Evolutionary conservation across 352 stramenopile species (phyloP).

Genomic region (Pythium coloratum): DNA sequence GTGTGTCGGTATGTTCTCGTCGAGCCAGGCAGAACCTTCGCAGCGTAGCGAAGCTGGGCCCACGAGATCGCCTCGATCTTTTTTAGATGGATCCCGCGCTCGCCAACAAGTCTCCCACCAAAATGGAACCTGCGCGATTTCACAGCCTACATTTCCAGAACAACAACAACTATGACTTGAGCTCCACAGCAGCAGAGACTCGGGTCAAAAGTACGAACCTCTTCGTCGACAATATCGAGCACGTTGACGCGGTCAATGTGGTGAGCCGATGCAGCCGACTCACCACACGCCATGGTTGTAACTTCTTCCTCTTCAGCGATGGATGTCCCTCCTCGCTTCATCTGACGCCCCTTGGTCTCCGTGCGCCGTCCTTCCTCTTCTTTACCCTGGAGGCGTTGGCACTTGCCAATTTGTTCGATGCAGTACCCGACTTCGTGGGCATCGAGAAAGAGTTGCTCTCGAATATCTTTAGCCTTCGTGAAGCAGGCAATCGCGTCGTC

Average conservation of each 20-base stretch:
- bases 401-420: conserved; percentile 84
- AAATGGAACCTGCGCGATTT: conserved; percentile 67
- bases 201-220: conserved; percentile 18
- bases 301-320: conserved; percentile 13
- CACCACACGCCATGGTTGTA: conserved; percentile 2
- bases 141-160: conserved; percentile 37
- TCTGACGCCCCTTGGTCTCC: conserved; percentile 55
- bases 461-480: conserved; percentile 69
- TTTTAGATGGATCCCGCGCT: conserved; percentile 68
- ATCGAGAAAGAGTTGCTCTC: conserved; percentile 69
- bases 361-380: conserved; percentile 60
- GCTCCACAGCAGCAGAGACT: not conserved
- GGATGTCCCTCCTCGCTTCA: conserved; percentile 60
- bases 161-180: not conserved
- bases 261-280: conserved; percentile 6
- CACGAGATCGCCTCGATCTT: conserved; percentile 52
- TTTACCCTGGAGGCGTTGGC: conserved; percentile 51
- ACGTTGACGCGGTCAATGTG: conserved; percentile 33
- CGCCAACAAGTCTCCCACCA: conserved; percentile 53
- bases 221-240: conserved; percentile 33
- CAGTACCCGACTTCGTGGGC: conserved; percentile 79
- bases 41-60: conserved; percentile 57
- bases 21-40: conserved; percentile 34
- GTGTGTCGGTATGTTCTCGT: conserved; percentile 20
- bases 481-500: conserved; percentile 68